Base-by-base conservation (phyloP, 179 eudicot species). In the Gypsophila paniculata region DNA sequence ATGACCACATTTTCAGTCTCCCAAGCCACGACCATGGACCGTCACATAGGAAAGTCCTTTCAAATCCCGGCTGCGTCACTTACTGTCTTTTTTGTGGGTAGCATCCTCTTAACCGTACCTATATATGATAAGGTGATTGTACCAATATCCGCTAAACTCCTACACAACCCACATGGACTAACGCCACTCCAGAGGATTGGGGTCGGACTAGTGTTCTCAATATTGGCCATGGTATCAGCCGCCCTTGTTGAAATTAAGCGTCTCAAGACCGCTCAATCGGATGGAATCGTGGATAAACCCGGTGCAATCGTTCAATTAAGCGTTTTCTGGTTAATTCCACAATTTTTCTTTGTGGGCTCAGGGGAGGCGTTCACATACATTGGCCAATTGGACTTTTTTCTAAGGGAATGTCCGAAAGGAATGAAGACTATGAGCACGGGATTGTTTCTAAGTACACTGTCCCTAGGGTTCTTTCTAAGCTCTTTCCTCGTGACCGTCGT, bases 11-110 rank as follows among this genome's bases (percentile, higher is more conserved):
- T 91, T 65, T 79, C 90, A 1, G 86, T 91, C 52, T 84, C 92
- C 38, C 97, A 91, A 78, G 87, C 93, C 68, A 80, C 85, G 11
- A 90, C 96, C 67, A 86, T 91, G 96, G 85, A 91, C 83, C 89
- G 88, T 64, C 84, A 76, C 73, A 72, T 91, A 19, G 82, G 85
- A 8, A 57, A 26, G 36, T 83, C 84, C 0, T 88, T 90, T 69
- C 44, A 90, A 65, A 86, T 90, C 29, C 97, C 97, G 0, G 91
- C 88, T 0, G 85, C 96, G 18, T 89, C 97, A 14, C 77, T 91
- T 2, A 90, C 97, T 0, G 89, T 83, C 8, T 88, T 91, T 61
- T 90, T 90, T 39, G 82, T 90, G 4, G 82, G 79, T 26, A 80
- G 87, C 79, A 88, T 90, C 80, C 82, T 77, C 68, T n/a, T 91